Evolutionary conservation across 2,329 filamentous ascomycete genomes (phyloP).

Genomic region (Penicillium sp.): DNA sequence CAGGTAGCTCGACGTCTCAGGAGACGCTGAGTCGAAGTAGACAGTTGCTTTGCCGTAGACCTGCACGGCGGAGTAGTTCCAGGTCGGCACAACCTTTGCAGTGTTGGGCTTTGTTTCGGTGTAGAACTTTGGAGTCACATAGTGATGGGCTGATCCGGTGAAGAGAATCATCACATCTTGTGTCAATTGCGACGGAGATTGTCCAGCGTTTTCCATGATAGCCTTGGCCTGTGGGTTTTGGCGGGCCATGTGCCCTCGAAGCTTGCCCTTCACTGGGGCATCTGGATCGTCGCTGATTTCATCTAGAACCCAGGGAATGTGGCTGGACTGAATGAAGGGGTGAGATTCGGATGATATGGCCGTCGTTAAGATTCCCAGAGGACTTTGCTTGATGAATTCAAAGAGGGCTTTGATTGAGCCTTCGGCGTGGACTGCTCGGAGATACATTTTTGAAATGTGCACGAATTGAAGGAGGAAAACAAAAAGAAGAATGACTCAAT

Average conservation of each 20-base stretch:
- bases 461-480: not conserved
- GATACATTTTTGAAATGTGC: conserved; percentile 54
- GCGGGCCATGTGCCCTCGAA: conserved; percentile 56
- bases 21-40: conserved; percentile 52
- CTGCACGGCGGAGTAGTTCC: conserved; percentile 68
- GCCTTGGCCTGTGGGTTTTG: conserved; percentile 9
- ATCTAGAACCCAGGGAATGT: conserved; percentile 64
- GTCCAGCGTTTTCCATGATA: conserved; percentile 49
- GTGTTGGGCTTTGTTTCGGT: conserved; percentile 62
- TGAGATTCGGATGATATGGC: conserved; percentile 54
- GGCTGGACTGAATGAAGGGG: conserved; percentile 58
- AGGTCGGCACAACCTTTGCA: conserved; percentile 68
- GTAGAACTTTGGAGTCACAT: conserved; percentile 68
- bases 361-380: conserved; percentile 64
- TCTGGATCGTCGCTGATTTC: conserved; percentile 40
- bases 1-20: conserved; percentile 53
- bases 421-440: conserved; percentile 57
- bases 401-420: conserved; percentile 52
- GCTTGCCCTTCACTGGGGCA: conserved; percentile 35
- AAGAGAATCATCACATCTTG: conserved; percentile 66
- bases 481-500: not conserved
- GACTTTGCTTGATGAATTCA: conserved; percentile 59
- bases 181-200: conserved; percentile 24
- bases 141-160: conserved; percentile 60
- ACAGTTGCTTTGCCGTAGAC: conserved; percentile 61